A percentile compares a stretch with the other conserved stretches of the same genome.
Conservation (phyloP, 306 rosid genomes). For the Rosa rugosa region DNA sequence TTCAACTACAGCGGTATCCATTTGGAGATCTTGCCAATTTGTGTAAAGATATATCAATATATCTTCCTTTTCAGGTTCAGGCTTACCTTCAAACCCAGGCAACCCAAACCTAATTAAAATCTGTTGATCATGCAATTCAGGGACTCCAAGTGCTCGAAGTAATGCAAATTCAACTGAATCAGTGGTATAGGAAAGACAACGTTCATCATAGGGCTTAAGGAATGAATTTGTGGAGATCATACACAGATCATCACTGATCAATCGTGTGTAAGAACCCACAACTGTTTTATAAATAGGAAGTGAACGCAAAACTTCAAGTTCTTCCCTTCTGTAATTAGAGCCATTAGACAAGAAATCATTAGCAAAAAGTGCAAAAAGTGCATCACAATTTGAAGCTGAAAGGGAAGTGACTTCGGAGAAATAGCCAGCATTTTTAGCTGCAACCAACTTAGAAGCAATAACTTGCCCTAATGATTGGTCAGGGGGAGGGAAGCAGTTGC, state of each 20-base stretch:
- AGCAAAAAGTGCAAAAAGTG: conserved; percentile 77
- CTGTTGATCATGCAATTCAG: conserved; percentile 79
- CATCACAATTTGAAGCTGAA: conserved; percentile 65
- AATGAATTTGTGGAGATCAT: conserved; percentile 82
- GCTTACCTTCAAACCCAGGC: conserved; percentile 74
- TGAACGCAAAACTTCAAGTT: conserved; percentile 71
- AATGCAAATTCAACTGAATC: conserved; percentile 70
- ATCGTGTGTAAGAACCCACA: conserved; percentile 74
- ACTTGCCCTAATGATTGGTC: conserved; percentile 69
- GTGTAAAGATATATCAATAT: conserved; percentile 65
- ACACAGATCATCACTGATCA: conserved; percentile 71
- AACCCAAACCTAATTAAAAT: conserved; percentile 83
- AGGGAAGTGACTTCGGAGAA: conserved; percentile 66
- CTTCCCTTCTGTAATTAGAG: conserved; percentile 56
- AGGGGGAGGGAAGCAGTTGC: conserved; percentile 62
- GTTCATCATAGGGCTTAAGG: conserved; percentile 76
- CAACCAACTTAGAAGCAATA: conserved; percentile 89
- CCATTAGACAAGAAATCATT: conserved; percentile 53
- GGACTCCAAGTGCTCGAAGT: conserved; percentile 78
- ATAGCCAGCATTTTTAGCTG: conserved; percentile 82
- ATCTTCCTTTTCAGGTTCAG: conserved; percentile 73
- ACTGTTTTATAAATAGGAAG: conserved; percentile 92
- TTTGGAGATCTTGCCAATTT: conserved; percentile 92
- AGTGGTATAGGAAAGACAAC: conserved; percentile 68
- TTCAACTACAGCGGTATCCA: conserved; percentile 61